Conservation (phyloP, 345 rosid species). For the Brassica nigra region DNA sequence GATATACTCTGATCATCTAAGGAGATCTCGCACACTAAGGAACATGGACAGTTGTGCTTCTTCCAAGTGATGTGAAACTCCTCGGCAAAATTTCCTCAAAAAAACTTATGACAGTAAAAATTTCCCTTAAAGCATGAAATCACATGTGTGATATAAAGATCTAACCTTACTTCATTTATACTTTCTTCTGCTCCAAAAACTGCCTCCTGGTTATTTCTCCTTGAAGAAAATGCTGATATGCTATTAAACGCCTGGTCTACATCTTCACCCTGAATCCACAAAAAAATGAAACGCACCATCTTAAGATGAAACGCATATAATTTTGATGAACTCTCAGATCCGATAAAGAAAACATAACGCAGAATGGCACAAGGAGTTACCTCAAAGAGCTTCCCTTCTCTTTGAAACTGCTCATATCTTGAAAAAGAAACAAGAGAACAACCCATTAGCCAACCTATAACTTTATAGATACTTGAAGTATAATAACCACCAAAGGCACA, state of each 20-base stretch:
- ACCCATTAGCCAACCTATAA: slow-evolving; percentile 7
- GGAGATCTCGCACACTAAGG: background rate
- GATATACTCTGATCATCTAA: background rate
- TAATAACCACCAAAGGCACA: no score
- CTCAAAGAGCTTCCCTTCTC: slow-evolving; percentile 83
- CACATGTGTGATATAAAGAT: slow-evolving; percentile 13
- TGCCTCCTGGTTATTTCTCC: slow-evolving; percentile 87
- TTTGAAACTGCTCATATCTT: slow-evolving; percentile 71
- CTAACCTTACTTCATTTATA: slow-evolving; percentile 76
- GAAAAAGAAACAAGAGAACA: slow-evolving; percentile 25
- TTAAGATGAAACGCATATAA: background rate
- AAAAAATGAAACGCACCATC: background rate
- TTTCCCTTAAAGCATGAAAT: background rate
- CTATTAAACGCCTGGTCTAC: slow-evolving; percentile 92
- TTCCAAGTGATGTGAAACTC: slow-evolving; percentile 7
- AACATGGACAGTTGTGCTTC: background rate
- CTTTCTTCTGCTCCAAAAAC: slow-evolving; percentile 95
- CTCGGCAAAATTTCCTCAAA: background rate
- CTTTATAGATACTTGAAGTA: no score
- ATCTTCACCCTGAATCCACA: slow-evolving; percentile 72
- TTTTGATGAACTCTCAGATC: background rate
- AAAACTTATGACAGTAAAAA: background rate
- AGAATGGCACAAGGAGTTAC: slow-evolving; percentile 37
- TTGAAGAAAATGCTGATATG: slow-evolving; percentile 84
- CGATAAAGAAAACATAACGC: background rate